phyloP scores from a whole-genome alignment of 495 filamentous ascomycete species.

The Podospora appendiculata region DNA sequence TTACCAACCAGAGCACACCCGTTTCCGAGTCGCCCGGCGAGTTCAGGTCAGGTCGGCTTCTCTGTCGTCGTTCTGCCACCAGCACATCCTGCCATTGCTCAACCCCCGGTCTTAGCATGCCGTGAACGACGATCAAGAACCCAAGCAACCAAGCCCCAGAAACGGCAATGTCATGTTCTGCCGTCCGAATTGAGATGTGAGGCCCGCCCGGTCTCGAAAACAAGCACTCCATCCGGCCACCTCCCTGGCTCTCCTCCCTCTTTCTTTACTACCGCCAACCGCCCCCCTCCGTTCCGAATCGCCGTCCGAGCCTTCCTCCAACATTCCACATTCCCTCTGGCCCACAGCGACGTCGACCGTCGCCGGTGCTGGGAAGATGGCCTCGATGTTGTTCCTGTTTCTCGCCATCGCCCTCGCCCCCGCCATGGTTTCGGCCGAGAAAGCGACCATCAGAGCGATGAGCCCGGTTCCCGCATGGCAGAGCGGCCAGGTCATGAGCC shows the following conservation, averaged over 20 bases:
- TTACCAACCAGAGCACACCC: background rate
- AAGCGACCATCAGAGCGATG: constrained; percentile 20
- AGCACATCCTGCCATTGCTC: constrained; percentile 9
- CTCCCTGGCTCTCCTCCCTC: constrained; percentile 7
- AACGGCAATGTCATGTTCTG: constrained; percentile 13
- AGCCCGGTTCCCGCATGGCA: constrained; percentile 22
- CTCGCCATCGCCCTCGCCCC: constrained; percentile 15
- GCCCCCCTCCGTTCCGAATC: constrained; percentile 8
- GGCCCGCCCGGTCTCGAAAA: constrained; percentile 10
- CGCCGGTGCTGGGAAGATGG: constrained; percentile 26
- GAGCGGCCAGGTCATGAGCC: constrained; percentile 25
- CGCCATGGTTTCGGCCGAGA: constrained; percentile 15
- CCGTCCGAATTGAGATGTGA: constrained; percentile 17
- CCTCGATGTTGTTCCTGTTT: constrained; percentile 16
- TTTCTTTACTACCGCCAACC: constrained; percentile 8
- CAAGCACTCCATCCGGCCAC: constrained; percentile 4
- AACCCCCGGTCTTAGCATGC: constrained; percentile 20
- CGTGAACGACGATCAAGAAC: constrained; percentile 22
- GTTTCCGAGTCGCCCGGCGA: constrained; percentile 4
- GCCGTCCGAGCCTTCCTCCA: constrained; percentile 13
- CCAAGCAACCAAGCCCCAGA: constrained; percentile 12
- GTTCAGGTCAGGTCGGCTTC: constrained; percentile 1
- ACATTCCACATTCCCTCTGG: constrained; percentile 17
- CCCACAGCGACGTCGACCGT: constrained; percentile 35
- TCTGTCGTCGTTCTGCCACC: background rate